phyloP scores from a whole-genome alignment of 768 basidiomycete species.

The Kwoniella botswanensis region DNA sequence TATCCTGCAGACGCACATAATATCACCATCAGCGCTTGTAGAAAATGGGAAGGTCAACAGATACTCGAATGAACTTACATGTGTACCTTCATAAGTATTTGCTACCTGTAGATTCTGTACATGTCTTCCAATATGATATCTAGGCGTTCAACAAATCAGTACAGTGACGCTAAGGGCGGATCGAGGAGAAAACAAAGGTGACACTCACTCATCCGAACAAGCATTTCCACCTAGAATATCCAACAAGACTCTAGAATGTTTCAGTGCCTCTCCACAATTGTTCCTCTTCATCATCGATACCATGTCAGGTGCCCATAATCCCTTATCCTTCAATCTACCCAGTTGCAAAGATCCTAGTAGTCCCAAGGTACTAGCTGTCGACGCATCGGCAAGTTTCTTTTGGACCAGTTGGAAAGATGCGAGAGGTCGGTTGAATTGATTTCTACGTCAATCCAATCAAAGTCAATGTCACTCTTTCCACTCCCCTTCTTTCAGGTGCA shows the following conservation, averaged over 20 bases:
- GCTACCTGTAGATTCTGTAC: slow-evolving; percentile 94
- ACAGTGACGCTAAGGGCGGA: background rate
- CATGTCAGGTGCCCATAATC: slow-evolving; percentile 81
- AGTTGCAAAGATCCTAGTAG: slow-evolving; percentile 59
- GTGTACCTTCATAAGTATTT: slow-evolving; percentile 86
- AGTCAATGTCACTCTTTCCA: background rate
- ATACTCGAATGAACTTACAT: slow-evolving; percentile 22
- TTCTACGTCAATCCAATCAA: slow-evolving; percentile 45
- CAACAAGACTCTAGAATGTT: slow-evolving; percentile 77
- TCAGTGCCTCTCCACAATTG: slow-evolving; percentile 90
- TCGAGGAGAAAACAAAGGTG: background rate
- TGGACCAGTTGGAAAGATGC: slow-evolving; percentile 97
- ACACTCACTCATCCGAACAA: slow-evolving; percentile 81
- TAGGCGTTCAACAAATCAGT: slow-evolving; percentile 50
- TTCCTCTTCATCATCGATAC: slow-evolving; percentile 93
- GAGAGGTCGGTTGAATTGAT: slow-evolving; percentile 86
- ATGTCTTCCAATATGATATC: slow-evolving; percentile 92
- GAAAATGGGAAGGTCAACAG: too few species aligned
- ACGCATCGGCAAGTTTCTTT: slow-evolving; percentile 94
- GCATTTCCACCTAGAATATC: slow-evolving; percentile 96
- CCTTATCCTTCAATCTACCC: slow-evolving; percentile 85
- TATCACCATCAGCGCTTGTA: slow-evolving; percentile 56
- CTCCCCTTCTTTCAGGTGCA: too few species aligned
- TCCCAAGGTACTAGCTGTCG: slow-evolving; percentile 81
- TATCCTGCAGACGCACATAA: slow-evolving; percentile 61